A percentile compares a stretch with the other conserved stretches of the same genome.
phyloP scores from a whole-genome alignment of 495 filamentous ascomycete genomes.

The Aspergillus funiculosus region DNA sequence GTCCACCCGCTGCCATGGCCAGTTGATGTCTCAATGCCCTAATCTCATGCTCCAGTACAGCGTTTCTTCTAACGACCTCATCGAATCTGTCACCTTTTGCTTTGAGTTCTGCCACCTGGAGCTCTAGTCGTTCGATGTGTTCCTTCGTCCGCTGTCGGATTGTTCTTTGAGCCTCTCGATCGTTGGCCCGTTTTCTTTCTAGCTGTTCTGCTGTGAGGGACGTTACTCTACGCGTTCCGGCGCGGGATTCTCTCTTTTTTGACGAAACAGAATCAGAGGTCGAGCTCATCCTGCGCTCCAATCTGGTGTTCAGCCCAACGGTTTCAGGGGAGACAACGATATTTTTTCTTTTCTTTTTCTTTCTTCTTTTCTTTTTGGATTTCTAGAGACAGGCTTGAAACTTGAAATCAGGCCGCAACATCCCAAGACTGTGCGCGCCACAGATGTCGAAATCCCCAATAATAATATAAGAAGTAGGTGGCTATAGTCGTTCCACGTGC shows the following conservation, averaged over 20 bases:
- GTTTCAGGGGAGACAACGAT: constrained; percentile 3
- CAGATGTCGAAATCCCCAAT: constrained; percentile 9
- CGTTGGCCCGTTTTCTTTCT: constrained; percentile 58
- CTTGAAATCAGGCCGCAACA: constrained; percentile 10
- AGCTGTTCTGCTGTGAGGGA: constrained; percentile 54
- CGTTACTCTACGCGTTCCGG: constrained; percentile 55
- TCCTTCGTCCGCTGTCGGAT: constrained; percentile 56
- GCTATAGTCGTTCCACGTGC: constrained; percentile 23
- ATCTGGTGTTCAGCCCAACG: constrained; percentile 2
- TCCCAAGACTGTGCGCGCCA: constrained; percentile 15
- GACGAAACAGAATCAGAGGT: constrained; percentile 13
- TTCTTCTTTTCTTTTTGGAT: no score
- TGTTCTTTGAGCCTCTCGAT: constrained; percentile 58
- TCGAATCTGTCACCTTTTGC: constrained; percentile 44
- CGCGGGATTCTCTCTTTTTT: constrained; percentile 46
- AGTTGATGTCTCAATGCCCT: constrained; percentile 39
- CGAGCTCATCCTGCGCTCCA: constrained; percentile 17
- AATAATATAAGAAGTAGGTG: no score
- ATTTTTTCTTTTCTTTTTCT: no score
- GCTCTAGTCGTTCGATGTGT: constrained; percentile 51
- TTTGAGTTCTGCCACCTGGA: constrained; percentile 46
- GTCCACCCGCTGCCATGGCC: constrained; percentile 17
- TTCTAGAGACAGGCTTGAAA: constrained; percentile 1
- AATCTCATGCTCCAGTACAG: constrained; percentile 50
- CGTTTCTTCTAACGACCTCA: constrained; percentile 47